A percentile compares a stretch with the other conserved stretches of the same genome.
Conservation (phyloP, 2,329 filamentous ascomycete species). For the Clonostachys rosea region DNA sequence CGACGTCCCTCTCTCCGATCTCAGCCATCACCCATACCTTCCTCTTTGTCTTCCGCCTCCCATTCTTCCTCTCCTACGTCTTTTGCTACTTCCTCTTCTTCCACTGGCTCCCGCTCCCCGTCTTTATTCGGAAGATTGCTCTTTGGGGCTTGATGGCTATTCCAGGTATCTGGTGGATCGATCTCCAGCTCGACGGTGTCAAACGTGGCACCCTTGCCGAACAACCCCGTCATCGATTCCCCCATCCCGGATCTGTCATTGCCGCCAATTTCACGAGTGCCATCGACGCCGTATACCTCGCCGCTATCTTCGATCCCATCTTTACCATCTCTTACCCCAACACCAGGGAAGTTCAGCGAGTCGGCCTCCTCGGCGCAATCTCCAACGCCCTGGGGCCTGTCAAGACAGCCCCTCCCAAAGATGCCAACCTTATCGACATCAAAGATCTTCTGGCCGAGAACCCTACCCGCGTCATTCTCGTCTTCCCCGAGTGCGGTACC, state of each 20-base stretch:
- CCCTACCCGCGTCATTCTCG: slow-evolving; percentile 71
- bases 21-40: slow-evolving; percentile 61
- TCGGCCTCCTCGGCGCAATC: slow-evolving; percentile 74
- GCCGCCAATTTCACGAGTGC: slow-evolving; percentile 89
- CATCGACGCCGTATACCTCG: slow-evolving; percentile 88
- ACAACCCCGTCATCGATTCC: slow-evolving; percentile 69
- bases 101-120: slow-evolving; percentile 69
- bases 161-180: slow-evolving; percentile 96
- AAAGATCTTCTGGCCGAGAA: slow-evolving; percentile 60
- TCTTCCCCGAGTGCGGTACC: slow-evolving; percentile 92
- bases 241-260: slow-evolving; percentile 75
- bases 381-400: slow-evolving; percentile 65
- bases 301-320: slow-evolving; percentile 92
- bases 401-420: slow-evolving; percentile 34
- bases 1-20: slow-evolving; percentile 57
- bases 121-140: slow-evolving; percentile 69
- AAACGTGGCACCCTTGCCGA: slow-evolving; percentile 82
- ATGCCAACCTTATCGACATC: slow-evolving; percentile 53
- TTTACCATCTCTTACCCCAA: slow-evolving; percentile 83
- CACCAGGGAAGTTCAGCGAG: slow-evolving; percentile 66
- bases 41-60: slow-evolving; percentile 77
- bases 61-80: slow-evolving; percentile 66
- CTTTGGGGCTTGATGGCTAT: slow-evolving; percentile 85
- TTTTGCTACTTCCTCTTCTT: slow-evolving; percentile 74
- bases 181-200: slow-evolving; percentile 96